Percentiles rank a stretch among this genome's conserved stretches.
Evolutionary conservation across 805 yeast species (phyloP).

Genomic region (Ogataea nakhonphanomensis): DNA sequence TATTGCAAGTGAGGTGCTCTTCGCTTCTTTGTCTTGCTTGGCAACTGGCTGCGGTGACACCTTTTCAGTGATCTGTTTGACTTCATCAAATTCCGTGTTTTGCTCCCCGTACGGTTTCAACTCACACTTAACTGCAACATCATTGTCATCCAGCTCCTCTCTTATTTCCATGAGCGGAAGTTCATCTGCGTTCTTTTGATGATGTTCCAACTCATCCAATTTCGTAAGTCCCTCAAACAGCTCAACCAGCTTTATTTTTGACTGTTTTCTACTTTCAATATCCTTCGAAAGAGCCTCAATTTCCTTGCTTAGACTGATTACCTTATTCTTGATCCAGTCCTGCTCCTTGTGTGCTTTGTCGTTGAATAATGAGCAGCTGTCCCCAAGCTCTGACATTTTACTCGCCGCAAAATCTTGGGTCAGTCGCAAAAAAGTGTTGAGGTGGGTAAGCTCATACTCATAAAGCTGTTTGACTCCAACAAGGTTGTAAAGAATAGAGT

Average conservation of each 20-base stretch:
- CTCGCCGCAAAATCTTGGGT: constrained; percentile 17
- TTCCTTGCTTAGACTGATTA: constrained; percentile 12
- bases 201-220: constrained; percentile 4
- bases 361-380: constrained; percentile 17
- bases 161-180: constrained; percentile 76
- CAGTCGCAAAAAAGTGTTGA: constrained; percentile 15
- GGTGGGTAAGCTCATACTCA: constrained; percentile 25
- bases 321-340: constrained; percentile 8
- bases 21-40: background rate
- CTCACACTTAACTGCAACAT: constrained; percentile 50
- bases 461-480: constrained; percentile 25
- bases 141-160: constrained; percentile 85
- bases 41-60: background rate
- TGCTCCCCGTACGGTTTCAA: constrained; percentile 34
- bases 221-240: constrained; percentile 29
- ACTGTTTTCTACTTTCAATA: constrained; percentile 33
- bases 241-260: constrained; percentile 26
- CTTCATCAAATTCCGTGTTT: constrained; percentile 12
- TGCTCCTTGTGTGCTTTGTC: constrained; percentile 23
- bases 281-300: constrained; percentile 32
- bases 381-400: constrained; percentile 17
- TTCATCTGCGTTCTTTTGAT: constrained; percentile 37
- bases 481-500: constrained; percentile 25
- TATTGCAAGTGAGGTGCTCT: background rate
- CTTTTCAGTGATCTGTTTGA: background rate